Base-by-base conservation (phyloP, 1,284 basidiomycete genomes). In the Acaromyces ingoldii region DNA sequence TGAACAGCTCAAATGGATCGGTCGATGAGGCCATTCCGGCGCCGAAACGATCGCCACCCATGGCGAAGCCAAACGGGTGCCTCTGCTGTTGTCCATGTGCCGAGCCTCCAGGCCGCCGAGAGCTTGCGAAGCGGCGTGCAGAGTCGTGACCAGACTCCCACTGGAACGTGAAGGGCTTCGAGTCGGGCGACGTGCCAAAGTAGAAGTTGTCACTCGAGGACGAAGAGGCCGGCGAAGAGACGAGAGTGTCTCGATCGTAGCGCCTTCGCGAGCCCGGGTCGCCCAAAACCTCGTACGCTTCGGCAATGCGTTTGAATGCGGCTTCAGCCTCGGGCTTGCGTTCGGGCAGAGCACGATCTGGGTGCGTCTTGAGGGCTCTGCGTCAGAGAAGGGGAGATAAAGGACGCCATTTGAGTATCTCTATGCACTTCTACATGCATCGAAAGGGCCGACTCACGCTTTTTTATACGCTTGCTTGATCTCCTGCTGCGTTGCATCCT, bases 91-190 rank as follows among this genome's bases (percentile, higher is more conserved):
- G n/a, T n/a, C n/a, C n/a, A n/a, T n/a, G n/a, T n/a, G n/a, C n/a
- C 62, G 60, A 9, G 52, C 52, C 5, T 60, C 39, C n/a, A 56
- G 38, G 1, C 59, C 59, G 13, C 58, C 49, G 31, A 31, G 42
- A 3, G 42, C 42, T 45, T 67, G 58, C 9, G 68, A 65, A 9
- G n/a, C 70, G 37, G 17, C 70, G 53, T 1, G 70, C 70, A 13
- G 70, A 72, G 45, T 72, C 70, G 21, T 67, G 60, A 39, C 62
- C 58, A 21, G 63, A 67, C 47, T 72, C 70, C 70, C 70, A 72
- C 31, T 62, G 57, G 21, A 72, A 72, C 6, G 45, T 51, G 47
- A 62, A 72, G 0, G 66, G 59, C 11, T 57, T 50, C 1, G 59
- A 65, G 22, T 70, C 61, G 6, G 57, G 61, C 29, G 62, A 62